phyloP scores from a whole-genome alignment of 202 grass and related monocot genomes.

The Saccharum hybrid region DNA sequence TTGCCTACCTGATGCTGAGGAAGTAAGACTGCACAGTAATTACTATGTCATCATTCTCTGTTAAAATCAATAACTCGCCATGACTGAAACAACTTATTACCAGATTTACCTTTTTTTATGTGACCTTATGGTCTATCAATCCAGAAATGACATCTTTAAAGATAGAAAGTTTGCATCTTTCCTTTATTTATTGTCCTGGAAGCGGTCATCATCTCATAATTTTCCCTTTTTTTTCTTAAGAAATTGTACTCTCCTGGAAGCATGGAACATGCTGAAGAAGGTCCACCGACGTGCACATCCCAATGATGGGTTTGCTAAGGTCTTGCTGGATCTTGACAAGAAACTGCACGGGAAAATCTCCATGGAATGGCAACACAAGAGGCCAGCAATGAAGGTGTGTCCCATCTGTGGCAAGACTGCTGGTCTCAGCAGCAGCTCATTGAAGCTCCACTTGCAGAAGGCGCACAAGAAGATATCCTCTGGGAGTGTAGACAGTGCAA shows the following conservation, averaged over 20 bases:
- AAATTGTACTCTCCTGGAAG: slow-evolving; percentile 70
- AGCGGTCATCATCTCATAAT: not conserved
- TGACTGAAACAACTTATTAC: not conserved
- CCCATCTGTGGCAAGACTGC: slow-evolving; percentile 86
- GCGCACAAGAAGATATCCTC: slow-evolving; percentile 73
- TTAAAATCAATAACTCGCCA: not conserved
- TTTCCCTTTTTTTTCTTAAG: slow-evolving; percentile 22
- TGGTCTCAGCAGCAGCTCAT: slow-evolving; percentile 86
- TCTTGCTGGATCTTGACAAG: slow-evolving; percentile 80
- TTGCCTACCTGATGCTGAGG: slow-evolving; percentile 85
- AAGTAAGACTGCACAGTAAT: slow-evolving; percentile 55
- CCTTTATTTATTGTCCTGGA: not conserved
- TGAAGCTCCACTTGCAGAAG: slow-evolving; percentile 91
- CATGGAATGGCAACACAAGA: slow-evolving; percentile 87
- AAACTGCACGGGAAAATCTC: slow-evolving; percentile 69
- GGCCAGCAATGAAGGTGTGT: slow-evolving; percentile 79
- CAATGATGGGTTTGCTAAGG: slow-evolving; percentile 88
- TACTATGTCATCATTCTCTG: not conserved
- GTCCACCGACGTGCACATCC: slow-evolving; percentile 74
- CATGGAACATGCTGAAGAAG: slow-evolving; percentile 90
- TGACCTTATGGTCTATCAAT: not conserved
- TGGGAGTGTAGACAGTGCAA: slow-evolving; percentile 77
- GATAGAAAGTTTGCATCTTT: not conserved
- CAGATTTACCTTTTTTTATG: not conserved
- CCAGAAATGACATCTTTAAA: slow-evolving; percentile 3